Base-by-base conservation (phyloP, 2,329 filamentous ascomycete species). In the Fusarium praegraminearum region DNA sequence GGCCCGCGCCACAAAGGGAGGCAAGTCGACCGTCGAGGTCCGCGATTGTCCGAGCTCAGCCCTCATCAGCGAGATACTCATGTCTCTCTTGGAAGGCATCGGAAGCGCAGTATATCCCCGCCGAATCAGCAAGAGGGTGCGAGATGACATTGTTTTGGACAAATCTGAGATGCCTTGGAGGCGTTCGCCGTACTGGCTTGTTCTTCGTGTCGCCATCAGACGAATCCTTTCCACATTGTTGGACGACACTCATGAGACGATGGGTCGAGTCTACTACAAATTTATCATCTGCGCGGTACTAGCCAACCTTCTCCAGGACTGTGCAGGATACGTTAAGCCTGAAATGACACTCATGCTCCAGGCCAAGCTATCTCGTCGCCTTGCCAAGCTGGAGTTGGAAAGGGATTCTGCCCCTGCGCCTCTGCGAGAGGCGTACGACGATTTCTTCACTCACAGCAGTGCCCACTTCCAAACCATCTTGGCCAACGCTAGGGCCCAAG, bases 101-200 rank as follows among this genome's bases (percentile, higher is more conserved):
- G 89, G 90, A 0, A 57, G 72, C 0, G 57, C 76, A 2, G 77
- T 83, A 0, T 67, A 77, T 22, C 20, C 3, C 2, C 13, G 0
- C 26, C 80, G 0, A 73, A 91, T 2, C 15, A 79, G 80, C 1
- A 93, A 93, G 73, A 81, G 85, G 3, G 83, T 91, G 1, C 82
- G 87, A 0, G 90, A 92, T 51, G 89, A 91, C n/a, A 84, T 91
- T 1, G 82, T 81, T 15, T 84, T 87, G 74, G 73, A 78, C 1
- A 73, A 83, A 1, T 80, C 82, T 0, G 76, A 82, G 1, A 73
- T 80, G 1, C 89, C 89, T 0, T 93, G 90, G 90, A 82, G 90
- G 20, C 80, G 90, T 36, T 84, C 84, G 3, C 83, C 90, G 0
- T 83, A 86, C 51, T 93, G 89, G 85, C 83, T 93, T 0, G 78